These are phyloP conservation scores for Cyclotella baltica DNA, from an alignment of 108 stramenopile genomes.

Conservation along the genomic window DNA sequence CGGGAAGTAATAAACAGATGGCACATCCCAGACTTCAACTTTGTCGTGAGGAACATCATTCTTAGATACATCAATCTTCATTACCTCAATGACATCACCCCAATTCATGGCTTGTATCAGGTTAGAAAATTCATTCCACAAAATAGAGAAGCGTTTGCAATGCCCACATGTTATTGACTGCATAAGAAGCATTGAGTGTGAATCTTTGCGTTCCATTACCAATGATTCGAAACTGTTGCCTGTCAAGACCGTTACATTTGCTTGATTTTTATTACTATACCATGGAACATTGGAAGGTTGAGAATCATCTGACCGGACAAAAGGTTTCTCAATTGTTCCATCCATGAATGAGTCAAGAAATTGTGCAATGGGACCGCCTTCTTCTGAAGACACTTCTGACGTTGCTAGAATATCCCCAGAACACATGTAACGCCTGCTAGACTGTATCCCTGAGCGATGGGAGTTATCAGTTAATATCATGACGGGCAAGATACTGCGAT, in stretches of 20 bases:
- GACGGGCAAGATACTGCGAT: constrained; percentile 51
- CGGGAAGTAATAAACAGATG: constrained; percentile 64
- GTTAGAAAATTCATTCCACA: constrained; percentile 69
- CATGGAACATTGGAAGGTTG: background rate
- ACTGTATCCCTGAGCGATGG: constrained; percentile 27
- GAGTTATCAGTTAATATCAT: constrained; percentile 66
- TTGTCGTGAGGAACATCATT: constrained; percentile 57
- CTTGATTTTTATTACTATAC: background rate
- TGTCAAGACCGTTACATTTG: constrained; percentile 52
- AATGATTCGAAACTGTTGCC: constrained; percentile 52
- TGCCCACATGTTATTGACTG: constrained; percentile 77
- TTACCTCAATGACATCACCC: constrained; percentile 55
- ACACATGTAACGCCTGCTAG: constrained; percentile 57
- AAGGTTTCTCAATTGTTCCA: constrained; percentile 36
- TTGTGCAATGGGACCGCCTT: constrained; percentile 30
- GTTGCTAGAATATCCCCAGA: constrained; percentile 35
- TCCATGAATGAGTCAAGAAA: constrained; percentile 56
- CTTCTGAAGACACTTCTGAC: constrained; percentile 14
- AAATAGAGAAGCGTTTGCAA: constrained; percentile 75
- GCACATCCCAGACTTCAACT: constrained; percentile 49
- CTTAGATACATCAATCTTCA: constrained; percentile 64
- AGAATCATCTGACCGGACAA: constrained; percentile 32
- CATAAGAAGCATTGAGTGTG: constrained; percentile 64
- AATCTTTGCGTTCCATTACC: constrained; percentile 48
- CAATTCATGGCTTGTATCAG: constrained; percentile 63